These are phyloP conservation scores for Syzygium syzygioides DNA, from an alignment of 441 rosid species.

Conservation along the genomic window DNA sequence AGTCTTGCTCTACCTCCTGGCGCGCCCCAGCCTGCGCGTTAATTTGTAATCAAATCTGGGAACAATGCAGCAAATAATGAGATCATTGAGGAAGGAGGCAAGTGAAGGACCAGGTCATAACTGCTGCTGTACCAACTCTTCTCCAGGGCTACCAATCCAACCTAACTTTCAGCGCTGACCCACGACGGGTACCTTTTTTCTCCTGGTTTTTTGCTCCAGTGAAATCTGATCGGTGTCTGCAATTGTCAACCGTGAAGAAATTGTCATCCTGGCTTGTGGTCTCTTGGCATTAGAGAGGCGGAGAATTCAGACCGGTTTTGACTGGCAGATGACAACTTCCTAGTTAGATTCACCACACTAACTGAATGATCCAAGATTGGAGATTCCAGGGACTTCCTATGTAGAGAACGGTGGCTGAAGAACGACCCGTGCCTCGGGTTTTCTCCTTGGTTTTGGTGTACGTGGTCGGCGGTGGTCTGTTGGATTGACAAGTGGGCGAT, in stretches of 20 bases:
- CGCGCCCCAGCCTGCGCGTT: background rate
- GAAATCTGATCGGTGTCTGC: background rate
- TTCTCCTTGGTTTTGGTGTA: background rate
- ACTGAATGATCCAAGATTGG: background rate
- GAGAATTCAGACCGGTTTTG: background rate
- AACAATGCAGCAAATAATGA: background rate
- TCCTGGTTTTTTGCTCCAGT: background rate
- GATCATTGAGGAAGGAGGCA: constrained; percentile 2
- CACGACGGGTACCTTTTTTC: background rate
- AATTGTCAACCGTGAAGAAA: background rate
- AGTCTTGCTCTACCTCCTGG: background rate
- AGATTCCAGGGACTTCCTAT: background rate
- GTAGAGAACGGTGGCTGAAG: background rate
- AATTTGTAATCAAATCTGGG: background rate
- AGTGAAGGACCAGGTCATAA: background rate
- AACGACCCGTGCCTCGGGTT: background rate
- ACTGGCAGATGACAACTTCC: background rate
- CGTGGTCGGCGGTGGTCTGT: fast-evolving
- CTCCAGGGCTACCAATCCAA: constrained; percentile 35
- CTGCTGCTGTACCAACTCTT: constrained; percentile 17
- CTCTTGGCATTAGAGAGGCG: background rate
- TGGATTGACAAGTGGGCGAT: background rate
- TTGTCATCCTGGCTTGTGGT: background rate
- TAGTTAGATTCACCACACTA: background rate
- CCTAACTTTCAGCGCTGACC: constrained; percentile 35